Percentiles rank a stretch among this genome's conserved stretches.
Evolutionary conservation across 208 protist genomes (phyloP).

Genomic region (Wallacemonas sp.): DNA sequence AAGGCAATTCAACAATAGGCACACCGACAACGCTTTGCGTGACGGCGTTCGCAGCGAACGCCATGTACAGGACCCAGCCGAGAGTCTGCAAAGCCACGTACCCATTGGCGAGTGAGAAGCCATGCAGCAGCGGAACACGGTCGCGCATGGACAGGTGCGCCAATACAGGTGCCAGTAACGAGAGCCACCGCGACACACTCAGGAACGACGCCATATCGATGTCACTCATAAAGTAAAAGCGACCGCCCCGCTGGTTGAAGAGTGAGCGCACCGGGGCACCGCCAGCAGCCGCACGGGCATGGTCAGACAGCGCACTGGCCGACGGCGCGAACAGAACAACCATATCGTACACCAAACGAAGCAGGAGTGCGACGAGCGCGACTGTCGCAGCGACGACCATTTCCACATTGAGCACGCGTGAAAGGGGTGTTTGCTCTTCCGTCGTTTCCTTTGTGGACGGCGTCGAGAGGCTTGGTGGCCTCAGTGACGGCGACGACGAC

Average conservation of each 20-base stretch:
- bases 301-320: no score
- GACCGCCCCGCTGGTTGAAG: constrained; percentile 8
- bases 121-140: constrained; percentile 37
- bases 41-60: constrained; percentile 11
- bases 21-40: constrained; percentile 9
- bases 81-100: constrained; percentile 66
- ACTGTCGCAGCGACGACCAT: constrained; percentile 59
- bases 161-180: constrained; percentile 35
- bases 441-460: constrained; percentile 8
- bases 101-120: constrained; percentile 30
- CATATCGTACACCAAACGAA: constrained; percentile 55
- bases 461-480: background rate
- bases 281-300: no score
- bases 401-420: constrained; percentile 59
- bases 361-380: constrained; percentile 35
- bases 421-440: constrained; percentile 12
- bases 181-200: constrained; percentile 35
- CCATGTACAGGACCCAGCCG: constrained; percentile 53
- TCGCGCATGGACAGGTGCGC: constrained; percentile 62
- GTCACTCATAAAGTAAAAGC: constrained; percentile 13
- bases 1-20: background rate
- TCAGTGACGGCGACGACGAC: background rate
- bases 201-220: background rate
- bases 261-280: background rate
- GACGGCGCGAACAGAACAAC: background rate